Evolutionary conservation across 2,329 filamentous ascomycete species (phyloP), one percentile per base, ranked within the genome.

Genomic region (Ceratocystis albifundus): DNA sequence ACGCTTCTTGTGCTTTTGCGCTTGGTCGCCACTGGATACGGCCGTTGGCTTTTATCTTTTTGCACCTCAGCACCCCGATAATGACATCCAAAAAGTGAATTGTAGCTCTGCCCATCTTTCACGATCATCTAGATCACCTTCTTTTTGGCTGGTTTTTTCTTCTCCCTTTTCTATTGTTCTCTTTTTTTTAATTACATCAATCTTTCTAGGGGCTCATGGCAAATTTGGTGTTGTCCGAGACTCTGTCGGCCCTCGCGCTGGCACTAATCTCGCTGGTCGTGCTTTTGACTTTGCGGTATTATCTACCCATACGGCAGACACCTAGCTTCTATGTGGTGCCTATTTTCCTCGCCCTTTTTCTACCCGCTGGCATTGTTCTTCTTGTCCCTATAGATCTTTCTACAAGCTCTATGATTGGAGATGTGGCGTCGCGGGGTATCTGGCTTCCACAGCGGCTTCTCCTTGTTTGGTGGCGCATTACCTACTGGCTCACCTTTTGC

Each of bases 341-440:
- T 45, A 90, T 99, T 69, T 99, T 99, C 78, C 88, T 99, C 70
- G 90, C 93, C n/a, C 82, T 99, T 71, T 92, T 90, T 73, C 84
- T 99, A 4, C 95, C 94, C 10, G 90, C 90, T 61, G 92, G 89
- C 75, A 93, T 96, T 72, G 85, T 97, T 28, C 80, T 99, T 28
- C 84, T 99, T 25, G 91, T 99, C 5, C 94, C 94, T 4, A 95
- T 99, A 75, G 94, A 99, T 76, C 85, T 99, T 70, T 92, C 93
- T 0, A 96, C 92, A 5, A 93, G 84, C 73, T 87, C 89, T 25
- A 82, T 85, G 61, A 85, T 86, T 63, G 86, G 88, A 68, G 87
- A 88, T 75, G 85, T 83, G 68, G 81, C 83, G 17, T 82, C 84
- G 17, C 84, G 87, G 71, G 94, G 92, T 44, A 89, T 99, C 72